A percentile compares a stretch with the other conserved stretches of the same genome.
These are phyloP conservation scores for Cyanodermella asteris DNA, from an alignment of 2,329 filamentous ascomycete genomes.

Conservation along the genomic window DNA sequence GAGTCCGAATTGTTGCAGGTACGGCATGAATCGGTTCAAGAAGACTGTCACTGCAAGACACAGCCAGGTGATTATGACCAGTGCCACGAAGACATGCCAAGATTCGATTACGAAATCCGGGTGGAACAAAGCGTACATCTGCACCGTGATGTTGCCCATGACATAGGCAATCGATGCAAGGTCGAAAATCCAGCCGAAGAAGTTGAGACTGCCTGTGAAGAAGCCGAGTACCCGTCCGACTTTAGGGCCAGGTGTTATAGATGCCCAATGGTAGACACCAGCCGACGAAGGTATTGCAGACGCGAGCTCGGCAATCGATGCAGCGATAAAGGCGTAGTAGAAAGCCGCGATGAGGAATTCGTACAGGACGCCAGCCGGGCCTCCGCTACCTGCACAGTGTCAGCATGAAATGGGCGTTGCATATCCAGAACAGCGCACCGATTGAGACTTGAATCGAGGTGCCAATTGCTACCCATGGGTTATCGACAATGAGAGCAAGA, in stretches of 20 bases:
- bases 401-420: slow-evolving; percentile 1
- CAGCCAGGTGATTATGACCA: slow-evolving; percentile 33
- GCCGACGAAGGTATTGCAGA: slow-evolving; percentile 39
- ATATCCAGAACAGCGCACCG: slow-evolving; percentile 12
- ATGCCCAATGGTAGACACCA: slow-evolving; percentile 41
- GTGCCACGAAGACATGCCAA: slow-evolving; percentile 40
- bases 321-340: slow-evolving; percentile 36
- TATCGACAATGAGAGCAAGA: slow-evolving; percentile 39
- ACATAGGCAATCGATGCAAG: slow-evolving; percentile 37
- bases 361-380: slow-evolving; percentile 38
- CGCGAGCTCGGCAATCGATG: slow-evolving; percentile 37
- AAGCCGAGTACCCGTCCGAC: slow-evolving; percentile 30
- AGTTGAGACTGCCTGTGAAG: slow-evolving; percentile 25
- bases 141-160: slow-evolving; percentile 35
- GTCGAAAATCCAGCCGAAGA: slow-evolving; percentile 40
- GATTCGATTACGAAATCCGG: slow-evolving; percentile 26
- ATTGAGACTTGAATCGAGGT: slow-evolving; percentile 37
- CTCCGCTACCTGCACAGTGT: slow-evolving; percentile 34
- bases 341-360: slow-evolving; percentile 30
- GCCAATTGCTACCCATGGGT: slow-evolving; percentile 42
- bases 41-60: slow-evolving; percentile 31
- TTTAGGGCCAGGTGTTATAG: slow-evolving; percentile 31
- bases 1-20: slow-evolving; percentile 34
- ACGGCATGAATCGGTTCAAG: slow-evolving; percentile 27
- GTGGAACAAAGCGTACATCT: slow-evolving; percentile 39